Conservation (phyloP, 108 stramenopile genomes). For the Pseudonitzschia delicatissima region DNA sequence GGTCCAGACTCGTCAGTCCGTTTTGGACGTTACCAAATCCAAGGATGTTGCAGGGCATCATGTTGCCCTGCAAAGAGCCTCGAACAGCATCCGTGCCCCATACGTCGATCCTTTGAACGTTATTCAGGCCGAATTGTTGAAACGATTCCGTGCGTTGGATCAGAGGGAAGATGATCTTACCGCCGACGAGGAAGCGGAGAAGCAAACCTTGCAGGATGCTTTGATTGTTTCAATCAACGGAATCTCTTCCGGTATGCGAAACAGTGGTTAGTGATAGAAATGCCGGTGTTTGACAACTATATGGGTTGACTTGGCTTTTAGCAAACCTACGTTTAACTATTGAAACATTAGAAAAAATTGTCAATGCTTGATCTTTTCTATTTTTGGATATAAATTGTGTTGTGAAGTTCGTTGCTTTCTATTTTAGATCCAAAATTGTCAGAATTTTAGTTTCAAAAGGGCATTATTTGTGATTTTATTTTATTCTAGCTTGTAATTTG, state of each 20-base stretch:
- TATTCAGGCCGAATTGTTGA: conserved; percentile 92
- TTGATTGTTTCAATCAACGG: conserved; percentile 92
- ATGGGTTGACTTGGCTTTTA: neutral
- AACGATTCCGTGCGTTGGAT: conserved; percentile 69
- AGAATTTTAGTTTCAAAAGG: too few relatives aligned
- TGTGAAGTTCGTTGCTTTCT: too few relatives aligned
- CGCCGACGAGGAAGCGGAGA: conserved; percentile 65
- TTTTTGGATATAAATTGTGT: too few relatives aligned
- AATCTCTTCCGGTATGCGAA: conserved; percentile 95
- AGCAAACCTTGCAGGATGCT: conserved; percentile 73
- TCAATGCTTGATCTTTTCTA: too few relatives aligned
- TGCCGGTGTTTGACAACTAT: too few relatives aligned
- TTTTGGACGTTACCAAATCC: conserved; percentile 82
- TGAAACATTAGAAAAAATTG: too few relatives aligned
- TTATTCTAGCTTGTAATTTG: too few relatives aligned
- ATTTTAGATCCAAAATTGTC: too few relatives aligned
- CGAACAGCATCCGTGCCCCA: conserved; percentile 84
- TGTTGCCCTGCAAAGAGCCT: conserved; percentile 81
- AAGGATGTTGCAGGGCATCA: conserved; percentile 79
- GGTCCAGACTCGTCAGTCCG: conserved; percentile 76
- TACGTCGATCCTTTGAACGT: conserved; percentile 98
- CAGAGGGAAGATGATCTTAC: conserved; percentile 32
- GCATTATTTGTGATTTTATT: too few relatives aligned
- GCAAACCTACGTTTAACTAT: too few relatives aligned
- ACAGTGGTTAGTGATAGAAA: conserved; percentile 98